Evolutionary conservation across 768 basidiomycete species (phyloP).

Genomic region (Amanita jacksonii): DNA sequence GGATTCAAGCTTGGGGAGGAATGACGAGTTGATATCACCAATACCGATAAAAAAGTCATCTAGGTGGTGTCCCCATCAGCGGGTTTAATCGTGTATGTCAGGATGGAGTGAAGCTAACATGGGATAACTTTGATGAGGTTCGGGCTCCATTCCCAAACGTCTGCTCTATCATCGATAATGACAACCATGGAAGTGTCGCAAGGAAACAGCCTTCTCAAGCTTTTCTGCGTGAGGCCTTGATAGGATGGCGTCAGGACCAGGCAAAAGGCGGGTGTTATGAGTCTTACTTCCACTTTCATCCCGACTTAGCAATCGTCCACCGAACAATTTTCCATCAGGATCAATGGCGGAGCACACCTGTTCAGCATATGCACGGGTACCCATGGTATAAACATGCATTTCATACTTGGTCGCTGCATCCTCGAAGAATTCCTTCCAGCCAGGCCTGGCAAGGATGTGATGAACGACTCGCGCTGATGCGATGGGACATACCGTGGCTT

Average conservation of each 20-base stretch:
- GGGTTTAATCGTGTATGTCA: not conserved
- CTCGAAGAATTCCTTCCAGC: conserved; percentile 71
- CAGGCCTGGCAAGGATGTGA: conserved; percentile 47
- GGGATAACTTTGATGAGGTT: conserved; percentile 96
- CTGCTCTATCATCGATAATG: conserved; percentile 95
- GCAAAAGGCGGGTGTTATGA: conserved; percentile 3
- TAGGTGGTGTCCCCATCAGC: conserved; percentile 20
- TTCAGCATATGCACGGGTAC: conserved; percentile 93
- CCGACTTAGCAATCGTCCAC: conserved; percentile 79
- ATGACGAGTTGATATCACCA: conserved; percentile 95
- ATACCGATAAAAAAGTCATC: conserved; percentile 98
- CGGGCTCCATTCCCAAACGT: conserved; percentile 98
- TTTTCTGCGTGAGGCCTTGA: conserved; percentile 84
- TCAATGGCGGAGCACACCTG: conserved; percentile 93
- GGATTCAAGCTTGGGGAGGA: conserved; percentile 73
- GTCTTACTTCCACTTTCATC: conserved; percentile 94
- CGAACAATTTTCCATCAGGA: conserved; percentile 77
- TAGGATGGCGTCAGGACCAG: conserved; percentile 8
- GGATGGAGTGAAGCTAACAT: conserved; percentile 43
- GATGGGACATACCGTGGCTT: conserved; percentile 73
- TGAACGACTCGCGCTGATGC: conserved; percentile 8
- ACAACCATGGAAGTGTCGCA: conserved; percentile 99
- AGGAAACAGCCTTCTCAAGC: conserved; percentile 85
- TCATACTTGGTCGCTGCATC: conserved; percentile 75
- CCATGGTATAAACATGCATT: conserved; percentile 99